Base-by-base conservation (phyloP, 2,329 filamentous ascomycete genomes). In the Xylariaceae sp. region DNA sequence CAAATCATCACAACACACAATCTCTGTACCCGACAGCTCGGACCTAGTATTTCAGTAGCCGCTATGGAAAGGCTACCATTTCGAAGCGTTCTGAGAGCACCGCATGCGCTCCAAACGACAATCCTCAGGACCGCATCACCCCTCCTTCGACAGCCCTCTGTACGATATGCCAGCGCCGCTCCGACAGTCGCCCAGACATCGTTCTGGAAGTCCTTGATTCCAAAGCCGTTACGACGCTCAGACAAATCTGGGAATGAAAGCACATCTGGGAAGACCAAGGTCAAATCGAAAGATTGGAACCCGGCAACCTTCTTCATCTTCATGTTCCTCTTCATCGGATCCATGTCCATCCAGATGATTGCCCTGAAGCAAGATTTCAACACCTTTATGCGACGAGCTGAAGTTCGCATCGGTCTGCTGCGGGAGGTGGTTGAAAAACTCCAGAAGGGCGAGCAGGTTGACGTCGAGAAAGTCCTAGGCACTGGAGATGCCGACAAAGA, bases 331-430 rank as follows among this genome's bases (percentile, higher is more conserved):
- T 75, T 97, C 49, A 91, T 97, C 50, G 94, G 94, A 3, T 95
- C 89, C 47, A 95, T 96, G 74, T 87, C 91, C 12, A 96, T 98
- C 54, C 87, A 96, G 56, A 87, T 93, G 74, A 84, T 98, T 57
- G 75, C 82, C 28, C 63, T 97, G 55, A 85, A 83, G 55, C 87
- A 86, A 53, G 83, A 90, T 38, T 85, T 83, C 57, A 73, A 76
- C 24, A 79, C 82, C 9, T 90, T 86, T 54, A 79, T 74, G 57
- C 80, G 90, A 38, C 81, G 82, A 52, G 83, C 89, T 4, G 87
- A 95, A 53, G 81, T 87, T 6, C 85, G 87, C 59, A 86, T 98
- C 48, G 77, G 74, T 3, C 60, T 89, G 22, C 65, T 98, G 44
- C 78, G 79, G 30, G 91, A 95, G 57, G 81, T 89, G 1, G 73